Base-by-base conservation (phyloP, 495 filamentous ascomycete species). In the Pseudevernia furfuracea region DNA sequence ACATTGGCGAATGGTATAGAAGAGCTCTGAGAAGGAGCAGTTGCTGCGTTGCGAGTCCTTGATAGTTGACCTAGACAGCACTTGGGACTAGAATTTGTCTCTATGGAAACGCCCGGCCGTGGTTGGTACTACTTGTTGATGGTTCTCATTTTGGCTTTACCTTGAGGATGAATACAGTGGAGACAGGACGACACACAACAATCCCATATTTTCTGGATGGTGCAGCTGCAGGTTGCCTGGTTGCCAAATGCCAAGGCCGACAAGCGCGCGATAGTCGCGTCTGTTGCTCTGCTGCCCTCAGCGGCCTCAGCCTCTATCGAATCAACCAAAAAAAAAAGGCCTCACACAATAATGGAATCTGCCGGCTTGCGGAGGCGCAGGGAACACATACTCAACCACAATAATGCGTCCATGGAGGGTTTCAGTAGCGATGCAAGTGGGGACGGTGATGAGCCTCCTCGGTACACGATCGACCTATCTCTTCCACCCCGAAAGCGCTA, bases 401-500 rank as follows among this genome's bases (percentile, higher is more conserved):
- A 58, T 9, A 48, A 17, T 43, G 25, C 32, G 4, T n/a, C 8
- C 23, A 25, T 25, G 2, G 25, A 43, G n/a, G 34, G 14, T 0
- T 12, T 23, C 37, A 14, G 56, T 23, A 14, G 12, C 25, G 30
- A 46, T 25, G 34, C 15, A 36, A 14, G 43, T 46, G 21, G 28
- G 12, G 17, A 32, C 19, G 36, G 58, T 21, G 23, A 28, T 34
- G 49, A 65, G 17, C 70, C 72, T 36, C 79, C 80, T 15, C 65
- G 67, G 49, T 84, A 81, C 72, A 78, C 62, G 43, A 84, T 89
- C 67, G 78, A 89, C 66, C 78, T 89, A 17, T 83, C 82, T 1
- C 77, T 81, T 14, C 79, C 84, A 8, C 85, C 86, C 34, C 52
- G 67, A 21, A 72, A 82, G 59, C 78, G 85, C 34, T 88, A 87